Conservation (phyloP, 177 flowering plant genomes). For the Vitis hybrid region DNA sequence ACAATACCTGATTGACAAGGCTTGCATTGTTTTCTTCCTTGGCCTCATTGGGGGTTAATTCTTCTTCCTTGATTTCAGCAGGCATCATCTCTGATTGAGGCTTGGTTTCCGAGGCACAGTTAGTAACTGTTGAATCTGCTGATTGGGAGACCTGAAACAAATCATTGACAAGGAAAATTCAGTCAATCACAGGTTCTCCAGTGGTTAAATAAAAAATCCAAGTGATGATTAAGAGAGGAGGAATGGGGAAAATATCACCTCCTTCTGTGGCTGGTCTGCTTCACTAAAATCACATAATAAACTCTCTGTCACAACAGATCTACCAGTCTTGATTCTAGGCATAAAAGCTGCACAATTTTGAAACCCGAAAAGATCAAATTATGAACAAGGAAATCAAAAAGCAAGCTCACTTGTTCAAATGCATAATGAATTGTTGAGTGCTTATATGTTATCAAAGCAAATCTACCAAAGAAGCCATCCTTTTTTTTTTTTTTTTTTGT, state of each 20-base stretch:
- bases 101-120: slow-evolving; percentile 12
- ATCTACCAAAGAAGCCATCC: too few species aligned
- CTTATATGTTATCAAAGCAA: too few species aligned
- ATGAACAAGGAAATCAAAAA: neutral
- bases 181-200: neutral
- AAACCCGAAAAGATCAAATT: neutral
- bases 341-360: slow-evolving; percentile 65
- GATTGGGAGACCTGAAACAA: slow-evolving; percentile 35
- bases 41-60: slow-evolving; percentile 3
- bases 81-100: slow-evolving; percentile 13
- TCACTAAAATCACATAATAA: slow-evolving; percentile 67
- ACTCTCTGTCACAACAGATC: slow-evolving; percentile 55
- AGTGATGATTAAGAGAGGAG: neutral
- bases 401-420: neutral
- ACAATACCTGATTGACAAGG: slow-evolving; percentile 11
- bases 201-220: too few species aligned
- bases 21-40: slow-evolving; percentile 10
- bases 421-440: too few species aligned
- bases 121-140: slow-evolving; percentile 14
- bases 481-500: too few species aligned
- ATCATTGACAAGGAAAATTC: neutral
- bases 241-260: slow-evolving; percentile 4
- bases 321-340: slow-evolving; percentile 65
- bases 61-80: slow-evolving; percentile 14
- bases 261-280: slow-evolving; percentile 52